Evolutionary conservation across 2,329 filamentous ascomycete species (phyloP), one percentile per base, ranked within the genome.

Genomic region (Exophiala xenobiotica): DNA sequence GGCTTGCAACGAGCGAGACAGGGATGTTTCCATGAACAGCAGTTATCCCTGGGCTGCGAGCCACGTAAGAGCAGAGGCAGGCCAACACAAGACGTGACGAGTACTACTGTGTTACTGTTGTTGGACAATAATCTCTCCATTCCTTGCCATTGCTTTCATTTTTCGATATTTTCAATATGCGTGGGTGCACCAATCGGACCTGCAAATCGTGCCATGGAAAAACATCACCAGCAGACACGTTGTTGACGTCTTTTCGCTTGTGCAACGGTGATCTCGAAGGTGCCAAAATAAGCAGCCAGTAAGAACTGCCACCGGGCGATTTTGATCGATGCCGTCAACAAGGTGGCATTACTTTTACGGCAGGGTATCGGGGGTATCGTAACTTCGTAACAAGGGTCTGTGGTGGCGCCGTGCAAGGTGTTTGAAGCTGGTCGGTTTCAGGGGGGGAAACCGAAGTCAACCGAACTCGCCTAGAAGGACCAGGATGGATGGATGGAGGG

Each of bases 181-280:
- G 19, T 40, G 19, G 18, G 8, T 14, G 6, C 3, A 14, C 38
- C 38, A 40, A 40, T 40, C 9, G 23, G 4, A 9, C 12, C n/a
- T 40, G 38, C 38, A 23, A 40, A 22, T n/a, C 11, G n/a, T 11
- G 38, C 38, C 22, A 40, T 23, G 7, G 6, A 40, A 23, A 40
- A 23, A 12, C 22, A n/a, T 3, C 12, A 11, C 37, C 9, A 11
- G 5, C 18, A n/a, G 20, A 23, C 6, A 40, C 11, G 8, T 12
- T 40, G n/a, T 24, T 40, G 38, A 40, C 19, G 18, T 22, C n/a
- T n/a, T 40, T 20, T 40, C 38, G 38, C 38, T 24, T 39, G 37
- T 12, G 38, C 20, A n/a, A 40, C 12, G 2, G 19, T 40, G 19
- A 23, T 22, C 38, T 23, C 19, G 19, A 14, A 2, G 19, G 12